Evolutionary conservation across 345 rosid species (phyloP), one percentile per base, ranked within the genome.

Genomic region (Cardamine resedifolia): DNA sequence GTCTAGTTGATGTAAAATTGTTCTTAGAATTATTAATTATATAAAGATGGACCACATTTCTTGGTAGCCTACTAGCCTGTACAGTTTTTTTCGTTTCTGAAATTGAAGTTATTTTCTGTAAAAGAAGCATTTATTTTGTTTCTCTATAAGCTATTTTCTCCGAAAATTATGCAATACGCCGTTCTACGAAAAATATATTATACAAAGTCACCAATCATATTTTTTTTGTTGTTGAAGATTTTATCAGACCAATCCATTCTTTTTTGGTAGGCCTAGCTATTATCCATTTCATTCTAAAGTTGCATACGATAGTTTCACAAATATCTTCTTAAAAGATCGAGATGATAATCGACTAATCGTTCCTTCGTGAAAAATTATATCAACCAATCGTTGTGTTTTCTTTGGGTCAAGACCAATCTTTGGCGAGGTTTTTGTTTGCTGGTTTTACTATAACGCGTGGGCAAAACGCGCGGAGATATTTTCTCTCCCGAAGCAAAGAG

Each of bases 11-110:
- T 73, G 50, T 23, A 65, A 57, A 48, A 34, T 26, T 39, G 30
- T 39, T 34, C 36, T 18, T 56, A 1, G 10, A 47, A 45, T 73
- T 57, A 47, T n/a, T n/a, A n/a, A n/a, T n/a, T n/a, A n/a, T 45
- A 26, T 27, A 12, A 66, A 55, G 71, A 61, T 64, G 68, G 78
- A 28, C 73, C 61, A 47, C 67, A 36, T 58, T 67, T 49, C 26
- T 58, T 48, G 43, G 34, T 74, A 23, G 51, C 60, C 27, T 34
- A 10, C 41, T 74, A 23, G 51, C 60, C 27, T 34, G 15, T 51
- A 27, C 53, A 52, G 10, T 28, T n/a, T 23, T 62, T 20, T 6
- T 45, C 15, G 6, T 67, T 15, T 50, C 34, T 34, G 15, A 23
- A 34, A 3, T 33, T n/a, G 3, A 33, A 49, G 47, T 34, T 55